Base-by-base conservation (phyloP, 169 alveolate genomes). In the Cryptosporidium tyzzeri region DNA sequence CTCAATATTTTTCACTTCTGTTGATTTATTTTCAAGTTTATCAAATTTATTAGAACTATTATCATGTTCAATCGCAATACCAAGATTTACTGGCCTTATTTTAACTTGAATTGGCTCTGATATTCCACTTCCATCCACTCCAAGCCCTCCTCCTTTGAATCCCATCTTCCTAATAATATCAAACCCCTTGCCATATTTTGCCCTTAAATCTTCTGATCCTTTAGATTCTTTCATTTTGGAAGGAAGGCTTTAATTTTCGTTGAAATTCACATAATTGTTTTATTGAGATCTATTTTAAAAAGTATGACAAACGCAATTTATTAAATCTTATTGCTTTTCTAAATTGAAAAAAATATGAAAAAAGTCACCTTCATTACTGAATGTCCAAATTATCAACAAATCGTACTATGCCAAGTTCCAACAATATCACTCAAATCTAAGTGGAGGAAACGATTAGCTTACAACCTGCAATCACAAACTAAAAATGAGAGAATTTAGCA, bases 81-180 rank as follows among this genome's bases (percentile, higher is more conserved):
- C 89, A 33, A 62, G 37, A 45, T 29, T 80, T 12, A 21, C 31
- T 41, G 58, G 29, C n/a, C 68, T 23, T 1, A 29, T 6, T 12
- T 41, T 61, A 12, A 80, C 62, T 23, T n/a, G 58, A 21, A 80
- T 59, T 10, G 89, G 89, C 29, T 80, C 75, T 26, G 89, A 41
- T 7, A 80, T 80, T 33, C 89, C 89, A 12, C 55, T 48, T n/a
- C 89, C 89, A 62, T 80, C 89, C 21, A 62, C 67, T 59, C 89
- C 89, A 26, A 80, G 67, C 3, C 89, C 89, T 37, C 89, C 89
- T 29, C 89, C 89, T 14, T 59, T 62, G 37, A 80, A 80, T 29
- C 89, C 89, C 68, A 80, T 44, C 75, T 65, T 80, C 50, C 26
- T 62, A 26, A 80, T 80, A 6, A 80, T 21, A 10, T 80, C 89